Conservation (phyloP, 2,329 filamentous ascomycete genomes). For the Scorias spongiosa region DNA sequence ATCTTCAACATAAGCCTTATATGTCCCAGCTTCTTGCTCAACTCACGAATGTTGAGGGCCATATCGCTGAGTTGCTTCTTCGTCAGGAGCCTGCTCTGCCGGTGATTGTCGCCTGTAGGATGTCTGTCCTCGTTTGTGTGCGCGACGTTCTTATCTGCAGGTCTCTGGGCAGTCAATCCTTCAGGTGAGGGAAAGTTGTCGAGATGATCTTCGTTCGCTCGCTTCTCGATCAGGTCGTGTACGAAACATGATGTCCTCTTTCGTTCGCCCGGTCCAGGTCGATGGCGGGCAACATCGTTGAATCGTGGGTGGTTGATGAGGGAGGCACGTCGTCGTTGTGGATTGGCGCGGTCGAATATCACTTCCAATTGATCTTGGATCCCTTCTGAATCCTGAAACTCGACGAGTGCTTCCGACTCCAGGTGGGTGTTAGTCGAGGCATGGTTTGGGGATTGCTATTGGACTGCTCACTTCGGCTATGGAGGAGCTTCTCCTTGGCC, state of each 20-base stretch:
- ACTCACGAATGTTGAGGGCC: slow-evolving; percentile 85
- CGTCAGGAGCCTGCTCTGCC: slow-evolving; percentile 63
- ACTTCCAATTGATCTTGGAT: slow-evolving; percentile 31
- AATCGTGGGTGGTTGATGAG: slow-evolving; percentile 29
- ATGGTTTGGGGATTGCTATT: background rate
- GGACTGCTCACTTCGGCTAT: background rate
- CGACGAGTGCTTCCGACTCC: background rate
- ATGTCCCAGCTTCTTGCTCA: slow-evolving; percentile 72
- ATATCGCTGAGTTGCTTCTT: slow-evolving; percentile 94
- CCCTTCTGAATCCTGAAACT: slow-evolving; percentile 15
- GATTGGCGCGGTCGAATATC: slow-evolving; percentile 37
- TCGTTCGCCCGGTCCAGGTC: slow-evolving; percentile 20
- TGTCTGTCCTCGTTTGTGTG: slow-evolving; percentile 14
- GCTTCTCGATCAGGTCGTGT: slow-evolving; percentile 40
- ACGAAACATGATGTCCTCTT: slow-evolving; percentile 44
- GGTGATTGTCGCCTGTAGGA: slow-evolving; percentile 19
- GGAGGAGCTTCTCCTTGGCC: background rate
- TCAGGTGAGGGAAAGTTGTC: slow-evolving; percentile 9
- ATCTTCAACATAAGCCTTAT: slow-evolving; percentile 72
- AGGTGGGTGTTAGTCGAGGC: background rate
- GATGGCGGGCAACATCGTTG: slow-evolving; percentile 10
- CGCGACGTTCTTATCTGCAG: slow-evolving; percentile 24
- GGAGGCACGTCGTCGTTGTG: slow-evolving; percentile 45
- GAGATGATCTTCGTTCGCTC: slow-evolving; percentile 1
- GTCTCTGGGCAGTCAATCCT: slow-evolving; percentile 17